A percentile compares a stretch with the other conserved stretches of the same genome.
Conservation (phyloP, 2,329 filamentous ascomycete species). For the Ilyonectria robusta region DNA sequence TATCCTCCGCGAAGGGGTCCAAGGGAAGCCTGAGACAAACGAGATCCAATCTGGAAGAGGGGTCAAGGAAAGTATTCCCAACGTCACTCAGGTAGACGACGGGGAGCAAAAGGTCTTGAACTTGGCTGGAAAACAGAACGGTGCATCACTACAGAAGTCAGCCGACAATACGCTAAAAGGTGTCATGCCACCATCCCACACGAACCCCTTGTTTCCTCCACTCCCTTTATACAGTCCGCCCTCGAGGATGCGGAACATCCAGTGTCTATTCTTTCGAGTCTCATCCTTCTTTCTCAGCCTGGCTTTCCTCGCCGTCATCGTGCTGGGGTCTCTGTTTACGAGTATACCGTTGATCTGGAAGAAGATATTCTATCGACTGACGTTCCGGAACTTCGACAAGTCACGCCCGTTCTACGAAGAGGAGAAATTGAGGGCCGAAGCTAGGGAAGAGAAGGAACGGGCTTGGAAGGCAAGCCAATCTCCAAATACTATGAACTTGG, state of each 20-base stretch:
- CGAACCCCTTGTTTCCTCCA: constrained; percentile 87
- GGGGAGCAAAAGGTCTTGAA: constrained; percentile 44
- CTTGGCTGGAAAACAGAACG: constrained; percentile 49
- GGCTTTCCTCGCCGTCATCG: constrained; percentile 81
- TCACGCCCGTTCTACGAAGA: constrained; percentile 80
- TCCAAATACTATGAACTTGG: constrained; percentile 55
- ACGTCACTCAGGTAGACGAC: constrained; percentile 51
- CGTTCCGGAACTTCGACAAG: constrained; percentile 71
- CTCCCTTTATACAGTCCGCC: constrained; percentile 86
- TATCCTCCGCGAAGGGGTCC: constrained; percentile 66
- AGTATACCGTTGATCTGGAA: constrained; percentile 69
- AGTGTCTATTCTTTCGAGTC: constrained; percentile 75
- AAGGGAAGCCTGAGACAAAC: constrained; percentile 47
- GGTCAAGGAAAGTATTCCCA: constrained; percentile 45
- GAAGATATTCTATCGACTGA: constrained; percentile 67
- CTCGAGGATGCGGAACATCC: constrained; percentile 73
- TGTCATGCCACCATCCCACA: constrained; percentile 75
- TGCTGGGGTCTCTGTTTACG: constrained; percentile 80
- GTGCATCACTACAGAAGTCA: constrained; percentile 57
- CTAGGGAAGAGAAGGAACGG: constrained; percentile 70
- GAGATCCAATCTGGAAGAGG: constrained; percentile 46
- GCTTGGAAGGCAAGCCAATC: constrained; percentile 71
- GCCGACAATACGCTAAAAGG: constrained; percentile 62
- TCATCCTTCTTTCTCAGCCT: constrained; percentile 84
- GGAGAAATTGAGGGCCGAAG: constrained; percentile 72